Percentiles rank a stretch among this genome's conserved stretches.
Conservation (phyloP, 108 stramenopile genomes). For the Epithemia pelagica region DNA sequence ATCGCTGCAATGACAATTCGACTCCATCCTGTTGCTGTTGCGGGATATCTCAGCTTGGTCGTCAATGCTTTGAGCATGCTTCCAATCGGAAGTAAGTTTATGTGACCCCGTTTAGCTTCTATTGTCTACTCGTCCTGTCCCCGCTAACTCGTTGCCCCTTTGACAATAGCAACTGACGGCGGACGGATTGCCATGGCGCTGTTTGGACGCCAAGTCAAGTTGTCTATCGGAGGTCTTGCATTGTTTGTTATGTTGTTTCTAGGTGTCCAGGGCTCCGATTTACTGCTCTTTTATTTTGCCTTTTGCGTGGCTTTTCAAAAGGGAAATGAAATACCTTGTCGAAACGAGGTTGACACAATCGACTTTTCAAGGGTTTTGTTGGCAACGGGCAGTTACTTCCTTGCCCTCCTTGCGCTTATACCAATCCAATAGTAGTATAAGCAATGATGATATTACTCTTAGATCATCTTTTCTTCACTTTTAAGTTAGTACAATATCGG, state of each 20-base stretch:
- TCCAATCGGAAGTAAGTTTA: slow-evolving; percentile 69
- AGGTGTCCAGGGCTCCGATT: slow-evolving; percentile 54
- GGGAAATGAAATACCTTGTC: slow-evolving; percentile 67
- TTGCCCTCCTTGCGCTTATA: slow-evolving; percentile 62
- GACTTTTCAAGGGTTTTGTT: slow-evolving; percentile 46
- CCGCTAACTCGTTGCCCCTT: slow-evolving; percentile 1
- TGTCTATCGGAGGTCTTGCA: slow-evolving; percentile 41
- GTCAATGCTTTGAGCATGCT: slow-evolving; percentile 66
- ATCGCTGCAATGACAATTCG: slow-evolving; percentile 55
- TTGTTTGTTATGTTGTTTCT: slow-evolving; percentile 31
- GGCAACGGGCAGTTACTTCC: slow-evolving; percentile 38
- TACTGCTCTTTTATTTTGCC: slow-evolving; percentile 69
- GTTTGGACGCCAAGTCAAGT: slow-evolving; percentile 55
- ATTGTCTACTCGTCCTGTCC: not conserved
- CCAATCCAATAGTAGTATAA: slow-evolving; percentile 56
- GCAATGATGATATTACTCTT: too few species aligned
- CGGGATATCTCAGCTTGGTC: slow-evolving; percentile 66
- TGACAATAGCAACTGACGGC: slow-evolving; percentile 57
- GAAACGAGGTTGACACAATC: slow-evolving; percentile 71
- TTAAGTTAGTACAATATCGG: too few species aligned
- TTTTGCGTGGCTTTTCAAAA: slow-evolving; percentile 64
- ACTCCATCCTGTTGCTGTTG: slow-evolving; percentile 74
- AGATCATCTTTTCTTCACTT: too few species aligned
- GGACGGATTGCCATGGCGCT: slow-evolving; percentile 67
- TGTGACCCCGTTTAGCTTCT: not conserved